These are phyloP conservation scores for Escovopsis weberi DNA, from an alignment of 2,329 filamentous ascomycete species.

Conservation along the genomic window DNA sequence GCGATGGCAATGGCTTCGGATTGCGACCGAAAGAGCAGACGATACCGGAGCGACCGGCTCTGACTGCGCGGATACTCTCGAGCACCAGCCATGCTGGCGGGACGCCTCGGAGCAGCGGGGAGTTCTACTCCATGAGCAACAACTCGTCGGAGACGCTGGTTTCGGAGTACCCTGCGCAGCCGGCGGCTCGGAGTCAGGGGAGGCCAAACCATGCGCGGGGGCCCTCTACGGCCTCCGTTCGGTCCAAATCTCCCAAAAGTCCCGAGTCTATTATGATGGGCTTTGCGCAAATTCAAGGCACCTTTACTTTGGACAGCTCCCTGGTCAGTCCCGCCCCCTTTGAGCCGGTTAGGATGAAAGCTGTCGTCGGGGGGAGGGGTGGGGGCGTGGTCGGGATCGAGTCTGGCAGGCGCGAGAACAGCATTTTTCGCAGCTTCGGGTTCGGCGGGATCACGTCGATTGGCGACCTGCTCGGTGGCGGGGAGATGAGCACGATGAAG, in stretches of 20 bases:
- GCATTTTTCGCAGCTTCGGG: slow-evolving; percentile 69
- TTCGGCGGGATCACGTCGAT: slow-evolving; percentile 83
- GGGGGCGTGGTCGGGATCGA: slow-evolving; percentile 77
- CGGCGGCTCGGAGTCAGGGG: slow-evolving; percentile 16
- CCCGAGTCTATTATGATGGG: slow-evolving; percentile 94
- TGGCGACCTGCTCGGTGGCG: slow-evolving; percentile 70
- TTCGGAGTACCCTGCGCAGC: slow-evolving; percentile 66
- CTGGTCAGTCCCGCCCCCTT: slow-evolving; percentile 80
- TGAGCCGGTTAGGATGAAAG: slow-evolving; percentile 91
- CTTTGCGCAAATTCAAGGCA: slow-evolving; percentile 85
- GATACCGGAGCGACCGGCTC: slow-evolving; percentile 41
- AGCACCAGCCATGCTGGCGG: slow-evolving; percentile 57
- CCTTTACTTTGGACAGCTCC: slow-evolving; percentile 83
- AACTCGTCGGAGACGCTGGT: slow-evolving; percentile 85
- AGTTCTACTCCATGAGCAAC: slow-evolving; percentile 92
- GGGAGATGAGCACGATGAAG: slow-evolving; percentile 82
- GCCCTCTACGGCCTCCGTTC: slow-evolving; percentile 29
- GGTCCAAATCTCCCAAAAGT: slow-evolving; percentile 36
- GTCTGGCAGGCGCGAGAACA: slow-evolving; percentile 55
- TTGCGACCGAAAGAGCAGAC: slow-evolving; percentile 29
- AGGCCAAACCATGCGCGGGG: slow-evolving; percentile 33
- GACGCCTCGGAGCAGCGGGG: slow-evolving; percentile 80
- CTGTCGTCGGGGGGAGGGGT: slow-evolving; percentile 73
- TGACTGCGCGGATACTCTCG: slow-evolving; percentile 57
- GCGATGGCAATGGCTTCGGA: slow-evolving; percentile 22